These are phyloP conservation scores for Backusella psychrophila DNA, from an alignment of 192 early-diverging fungal species.

Conservation along the genomic window DNA sequence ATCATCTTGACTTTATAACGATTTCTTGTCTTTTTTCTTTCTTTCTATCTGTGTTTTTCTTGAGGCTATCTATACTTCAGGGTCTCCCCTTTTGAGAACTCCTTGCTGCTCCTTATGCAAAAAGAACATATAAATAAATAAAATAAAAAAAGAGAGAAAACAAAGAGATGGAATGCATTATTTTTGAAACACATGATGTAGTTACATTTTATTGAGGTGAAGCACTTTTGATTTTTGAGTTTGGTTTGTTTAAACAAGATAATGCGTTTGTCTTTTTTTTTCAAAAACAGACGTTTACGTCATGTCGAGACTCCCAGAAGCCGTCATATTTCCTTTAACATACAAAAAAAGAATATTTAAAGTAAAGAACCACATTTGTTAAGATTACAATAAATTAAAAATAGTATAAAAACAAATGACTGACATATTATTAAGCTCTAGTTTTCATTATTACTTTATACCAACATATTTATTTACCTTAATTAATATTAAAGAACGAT, in stretches of 20 bases:
- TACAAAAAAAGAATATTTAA: not conserved
- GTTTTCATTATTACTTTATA: not conserved
- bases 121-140: not conserved
- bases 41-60: not conserved
- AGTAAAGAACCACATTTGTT: not conserved
- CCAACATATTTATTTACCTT: too few relatives aligned
- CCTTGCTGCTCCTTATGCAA: not conserved
- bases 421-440: not conserved
- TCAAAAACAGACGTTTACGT: not conserved
- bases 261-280: not conserved
- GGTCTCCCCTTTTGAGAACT: not conserved
- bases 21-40: not conserved
- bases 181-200: not conserved
- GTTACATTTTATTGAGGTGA: not conserved
- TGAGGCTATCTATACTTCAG: not conserved
- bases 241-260: not conserved
- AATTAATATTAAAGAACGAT: too few relatives aligned
- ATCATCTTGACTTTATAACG: not conserved
- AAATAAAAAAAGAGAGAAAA: not conserved
- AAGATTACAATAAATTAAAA: not conserved
- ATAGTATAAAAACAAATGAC: not conserved
- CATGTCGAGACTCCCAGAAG: not conserved
- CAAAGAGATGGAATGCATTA: not conserved
- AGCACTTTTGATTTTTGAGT: not conserved
- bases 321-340: not conserved